Conservation (phyloP, 164 flowering plant species). For the Tinospora cordifolia region DNA sequence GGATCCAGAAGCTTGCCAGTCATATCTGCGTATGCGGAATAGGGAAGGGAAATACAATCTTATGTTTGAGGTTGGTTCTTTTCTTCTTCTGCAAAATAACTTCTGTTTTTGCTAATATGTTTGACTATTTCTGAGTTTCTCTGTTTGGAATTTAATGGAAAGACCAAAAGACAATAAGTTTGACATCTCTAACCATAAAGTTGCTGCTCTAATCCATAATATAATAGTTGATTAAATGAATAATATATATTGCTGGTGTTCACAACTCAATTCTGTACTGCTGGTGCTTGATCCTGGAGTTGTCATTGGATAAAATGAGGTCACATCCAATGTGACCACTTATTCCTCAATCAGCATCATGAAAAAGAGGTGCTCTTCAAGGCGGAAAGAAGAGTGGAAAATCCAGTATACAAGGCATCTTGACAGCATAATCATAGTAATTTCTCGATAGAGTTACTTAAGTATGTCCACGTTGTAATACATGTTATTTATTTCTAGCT, state of each 20-base stretch:
- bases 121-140: background rate
- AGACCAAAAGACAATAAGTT: too few relatives aligned
- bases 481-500: background rate
- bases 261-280: background rate
- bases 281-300: background rate
- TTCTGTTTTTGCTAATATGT: background rate
- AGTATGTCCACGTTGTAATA: background rate
- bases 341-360: background rate
- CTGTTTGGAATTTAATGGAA: background rate
- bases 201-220: background rate
- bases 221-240: background rate
- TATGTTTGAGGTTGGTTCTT: constrained; percentile 79
- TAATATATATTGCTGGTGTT: background rate
- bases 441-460: background rate
- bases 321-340: background rate
- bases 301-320: background rate
- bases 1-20: constrained; percentile 97
- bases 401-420: background rate
- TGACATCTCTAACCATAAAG: too few relatives aligned
- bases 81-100: background rate
- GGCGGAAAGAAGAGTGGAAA: background rate
- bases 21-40: constrained; percentile 91
- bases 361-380: background rate
- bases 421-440: background rate
- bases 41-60: constrained; percentile 93